phyloP scores from a whole-genome alignment of 2,329 filamentous ascomycete species.

The Colletotrichum abscissum region DNA sequence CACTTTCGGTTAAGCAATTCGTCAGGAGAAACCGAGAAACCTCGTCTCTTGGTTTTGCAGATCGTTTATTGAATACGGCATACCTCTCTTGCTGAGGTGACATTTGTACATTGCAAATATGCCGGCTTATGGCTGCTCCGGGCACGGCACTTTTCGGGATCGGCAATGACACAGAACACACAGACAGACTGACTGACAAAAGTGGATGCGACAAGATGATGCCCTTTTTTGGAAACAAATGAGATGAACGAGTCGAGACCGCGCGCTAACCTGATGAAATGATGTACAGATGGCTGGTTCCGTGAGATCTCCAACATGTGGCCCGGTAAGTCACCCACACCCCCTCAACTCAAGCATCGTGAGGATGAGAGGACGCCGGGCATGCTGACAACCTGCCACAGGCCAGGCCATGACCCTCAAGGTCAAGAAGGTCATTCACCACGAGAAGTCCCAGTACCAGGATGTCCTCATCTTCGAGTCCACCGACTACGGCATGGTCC shows the following conservation, averaged over 20 bases:
- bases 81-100: slow-evolving; percentile 14
- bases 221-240: slow-evolving; percentile 3
- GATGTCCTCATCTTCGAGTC: slow-evolving; percentile 99
- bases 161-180: slow-evolving; percentile 2
- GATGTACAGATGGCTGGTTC: slow-evolving; percentile 94
- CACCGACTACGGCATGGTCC: slow-evolving; percentile 93
- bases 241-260: not conserved
- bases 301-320: slow-evolving; percentile 99
- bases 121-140: not conserved
- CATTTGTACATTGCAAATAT: not conserved
- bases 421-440: slow-evolving; percentile 97
- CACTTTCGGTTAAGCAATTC: slow-evolving; percentile 36
- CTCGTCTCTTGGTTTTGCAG: slow-evolving; percentile 2
- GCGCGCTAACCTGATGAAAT: slow-evolving; percentile 3
- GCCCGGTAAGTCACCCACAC: slow-evolving; percentile 68
- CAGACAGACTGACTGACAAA: not conserved
- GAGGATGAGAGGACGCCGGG: not conserved
- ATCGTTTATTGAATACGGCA: slow-evolving; percentile 6
- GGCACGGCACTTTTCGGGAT: slow-evolving; percentile 6
- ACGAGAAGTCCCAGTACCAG: slow-evolving; percentile 99
- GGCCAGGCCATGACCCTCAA: slow-evolving; percentile 98
- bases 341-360: not conserved
- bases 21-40: slow-evolving; percentile 29
- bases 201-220: not conserved
- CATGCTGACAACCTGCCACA: slow-evolving; percentile 39